Percentiles rank a stretch among this genome's conserved stretches.
phyloP scores from a whole-genome alignment of 441 rosid species.

The Gossypium schwendimanii region DNA sequence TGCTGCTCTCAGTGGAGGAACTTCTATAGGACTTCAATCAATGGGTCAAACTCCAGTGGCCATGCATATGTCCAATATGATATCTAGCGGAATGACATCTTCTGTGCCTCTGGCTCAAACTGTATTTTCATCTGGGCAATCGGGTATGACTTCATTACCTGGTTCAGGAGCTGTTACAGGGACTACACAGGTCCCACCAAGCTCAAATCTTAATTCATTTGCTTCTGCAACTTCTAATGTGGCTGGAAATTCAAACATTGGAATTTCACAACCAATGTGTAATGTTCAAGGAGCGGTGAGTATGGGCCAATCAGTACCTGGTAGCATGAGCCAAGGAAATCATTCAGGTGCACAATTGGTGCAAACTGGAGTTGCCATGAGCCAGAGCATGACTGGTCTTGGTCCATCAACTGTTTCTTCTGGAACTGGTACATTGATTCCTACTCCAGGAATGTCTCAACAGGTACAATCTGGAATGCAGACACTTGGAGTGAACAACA shows the following conservation, averaged over 20 bases:
- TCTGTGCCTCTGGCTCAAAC: slow-evolving; percentile 70
- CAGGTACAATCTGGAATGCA: slow-evolving; percentile 68
- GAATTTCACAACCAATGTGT: slow-evolving; percentile 68
- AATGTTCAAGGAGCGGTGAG: slow-evolving; percentile 41
- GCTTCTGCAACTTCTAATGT: slow-evolving; percentile 55
- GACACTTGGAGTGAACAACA: slow-evolving; percentile 54
- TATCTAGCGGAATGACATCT: slow-evolving; percentile 84
- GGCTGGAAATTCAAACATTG: slow-evolving; percentile 57
- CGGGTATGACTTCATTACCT: slow-evolving; percentile 50
- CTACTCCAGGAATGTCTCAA: slow-evolving; percentile 88
- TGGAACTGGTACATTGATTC: slow-evolving; percentile 76
- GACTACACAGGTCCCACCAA: slow-evolving; percentile 55
- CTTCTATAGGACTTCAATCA: slow-evolving; percentile 62
- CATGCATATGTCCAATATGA: slow-evolving; percentile 96
- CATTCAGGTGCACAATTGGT: slow-evolving; percentile 73
- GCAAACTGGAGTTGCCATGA: slow-evolving; percentile 69
- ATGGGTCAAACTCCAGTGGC: slow-evolving; percentile 81
- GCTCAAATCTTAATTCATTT: slow-evolving; percentile 53
- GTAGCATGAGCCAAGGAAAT: slow-evolving; percentile 72
- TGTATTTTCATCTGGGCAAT: slow-evolving; percentile 69
- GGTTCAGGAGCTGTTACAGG: slow-evolving; percentile 66
- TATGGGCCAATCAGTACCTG: slow-evolving; percentile 46
- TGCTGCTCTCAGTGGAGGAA: slow-evolving; percentile 82
- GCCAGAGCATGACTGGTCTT: slow-evolving; percentile 60
- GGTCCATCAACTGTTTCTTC: slow-evolving; percentile 61